Percentiles rank a stretch among this genome's conserved stretches.
Evolutionary conservation across 495 filamentous ascomycete genomes (phyloP).

Genomic region (Zalerion maritima): DNA sequence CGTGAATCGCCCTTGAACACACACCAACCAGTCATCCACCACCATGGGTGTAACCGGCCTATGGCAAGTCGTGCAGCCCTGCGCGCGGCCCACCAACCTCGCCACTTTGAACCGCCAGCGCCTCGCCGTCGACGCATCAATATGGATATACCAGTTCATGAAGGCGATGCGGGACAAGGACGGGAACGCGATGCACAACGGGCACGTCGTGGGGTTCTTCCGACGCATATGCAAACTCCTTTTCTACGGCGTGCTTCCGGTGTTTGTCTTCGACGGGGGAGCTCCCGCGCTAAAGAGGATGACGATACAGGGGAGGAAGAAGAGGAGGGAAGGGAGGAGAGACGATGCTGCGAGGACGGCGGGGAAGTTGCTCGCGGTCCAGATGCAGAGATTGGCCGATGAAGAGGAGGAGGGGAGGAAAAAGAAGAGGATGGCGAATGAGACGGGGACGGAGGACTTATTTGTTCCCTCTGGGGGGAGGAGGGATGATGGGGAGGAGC

Average conservation of each 20-base stretch:
- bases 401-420: constrained; percentile 59
- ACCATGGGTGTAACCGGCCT: constrained; percentile 94
- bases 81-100: constrained; percentile 79
- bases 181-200: constrained; percentile 89
- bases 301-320: constrained; percentile 67
- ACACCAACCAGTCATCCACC: constrained; percentile 1
- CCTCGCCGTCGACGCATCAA: constrained; percentile 91
- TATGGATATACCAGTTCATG: constrained; percentile 99
- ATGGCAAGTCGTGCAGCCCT: constrained; percentile 88
- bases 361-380: constrained; percentile 75
- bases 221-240: constrained; percentile 92
- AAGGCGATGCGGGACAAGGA: constrained; percentile 98
- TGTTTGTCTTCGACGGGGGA: constrained; percentile 96
- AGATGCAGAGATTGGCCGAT: constrained; percentile 79
- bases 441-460: no score
- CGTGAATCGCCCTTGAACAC: constrained; percentile 1
- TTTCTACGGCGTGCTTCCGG: constrained; percentile 89
- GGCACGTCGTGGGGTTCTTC: constrained; percentile 94
- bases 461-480: constrained; percentile 10
- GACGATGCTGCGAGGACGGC: constrained; percentile 90
- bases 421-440: constrained; percentile 20
- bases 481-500: constrained; percentile 27
- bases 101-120: constrained; percentile 91
- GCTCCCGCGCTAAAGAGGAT: constrained; percentile 83
- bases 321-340: constrained; percentile 68